phyloP scores from a whole-genome alignment of 2,329 filamentous ascomycete genomes.

The Lizonia empirigonia region DNA sequence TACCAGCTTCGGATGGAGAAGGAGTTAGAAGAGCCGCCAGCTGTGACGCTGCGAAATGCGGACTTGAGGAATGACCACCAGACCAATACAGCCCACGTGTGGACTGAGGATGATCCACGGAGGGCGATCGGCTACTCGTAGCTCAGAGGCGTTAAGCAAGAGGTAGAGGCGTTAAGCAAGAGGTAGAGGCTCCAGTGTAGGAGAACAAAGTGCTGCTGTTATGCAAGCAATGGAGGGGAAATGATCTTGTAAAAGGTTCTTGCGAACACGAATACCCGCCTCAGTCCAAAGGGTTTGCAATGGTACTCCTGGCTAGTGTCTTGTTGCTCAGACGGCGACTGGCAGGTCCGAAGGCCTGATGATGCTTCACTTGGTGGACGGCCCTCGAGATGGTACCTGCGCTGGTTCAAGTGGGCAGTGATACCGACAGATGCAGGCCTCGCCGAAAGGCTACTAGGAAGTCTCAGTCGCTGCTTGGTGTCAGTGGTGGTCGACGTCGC shows the following conservation, averaged over 20 bases:
- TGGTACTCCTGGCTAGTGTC: slow-evolving; percentile 40
- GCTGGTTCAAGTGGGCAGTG: slow-evolving; percentile 44
- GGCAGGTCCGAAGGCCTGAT: slow-evolving; percentile 33
- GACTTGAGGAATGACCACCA: slow-evolving; percentile 46
- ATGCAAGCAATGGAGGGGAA: slow-evolving; percentile 39
- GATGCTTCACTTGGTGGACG: slow-evolving; percentile 34
- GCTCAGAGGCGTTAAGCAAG: slow-evolving; percentile 39
- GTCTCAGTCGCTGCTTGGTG: slow-evolving; percentile 48
- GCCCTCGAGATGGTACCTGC: slow-evolving; percentile 46
- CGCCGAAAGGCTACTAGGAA: slow-evolving; percentile 52
- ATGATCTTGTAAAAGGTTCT: slow-evolving; percentile 40
- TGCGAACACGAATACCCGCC: slow-evolving; percentile 36
- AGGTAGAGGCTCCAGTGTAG: slow-evolving; percentile 35
- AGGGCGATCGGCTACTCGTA: slow-evolving; percentile 48
- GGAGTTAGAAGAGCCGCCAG: slow-evolving; percentile 49
- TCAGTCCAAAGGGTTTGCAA: slow-evolving; percentile 34
- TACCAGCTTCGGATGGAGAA: slow-evolving; percentile 49
- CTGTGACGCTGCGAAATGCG: slow-evolving; percentile 47
- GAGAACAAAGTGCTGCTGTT: slow-evolving; percentile 43
- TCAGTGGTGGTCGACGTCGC: slow-evolving; percentile 47
- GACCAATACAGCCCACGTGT: slow-evolving; percentile 58
- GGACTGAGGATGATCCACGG: slow-evolving; percentile 56
- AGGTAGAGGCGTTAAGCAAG: slow-evolving; percentile 34
- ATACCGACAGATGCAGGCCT: slow-evolving; percentile 52
- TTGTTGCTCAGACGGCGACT: slow-evolving; percentile 38